Base-by-base conservation (phyloP, 2,329 filamentous ascomycete genomes). In the Ascochyta rabiei region DNA sequence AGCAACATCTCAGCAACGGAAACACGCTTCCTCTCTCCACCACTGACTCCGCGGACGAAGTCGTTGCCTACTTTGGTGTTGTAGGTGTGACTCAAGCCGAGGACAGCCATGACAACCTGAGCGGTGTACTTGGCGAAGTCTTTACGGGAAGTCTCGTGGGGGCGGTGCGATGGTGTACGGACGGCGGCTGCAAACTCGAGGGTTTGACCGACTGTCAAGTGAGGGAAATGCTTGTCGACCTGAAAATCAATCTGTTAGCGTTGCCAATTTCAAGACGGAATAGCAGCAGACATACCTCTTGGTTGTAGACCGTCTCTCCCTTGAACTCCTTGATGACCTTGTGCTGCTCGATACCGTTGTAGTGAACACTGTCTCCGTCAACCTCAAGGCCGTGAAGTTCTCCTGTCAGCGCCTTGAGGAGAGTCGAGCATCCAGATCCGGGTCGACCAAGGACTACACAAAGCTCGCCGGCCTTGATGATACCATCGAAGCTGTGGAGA, bases 1-100 rank as follows among this genome's bases (percentile, higher is more conserved):
- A 79, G 62, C 34, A 76, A 64, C 73, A 77, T 77, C 57, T 87
- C 85, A 1, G 84, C 82, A 53, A 87, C 85, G 43, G 77, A 82
- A 8, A 87, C 84, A 71, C 85, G 79, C 67, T 87, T 87, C 43
- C 84, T 70, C 63, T 86, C 83, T 46, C 84, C 84, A 57, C 86
- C 86, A 24, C 81, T 84, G 5, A 88, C 84, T 28, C 85, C 85
- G 19, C 84, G 80, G 15, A 87, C 79, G 57, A 82, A 86, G 42
- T 86, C 83, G 61, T 85, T 78, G 30, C 82, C 82, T 7, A 84
- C 81, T 56, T 80, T 81, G 5, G 81, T 84, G 49, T 83, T 79
- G 58, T 78, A 75, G 0, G 84, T 86, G 59, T 86, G 84, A 2
- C 74, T 79, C 13, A 83, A 75, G 30, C 81, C 84, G 40, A 84